Base-by-base conservation (phyloP, 768 basidiomycete genomes). In the Chalciporus pseudorubinellus region DNA sequence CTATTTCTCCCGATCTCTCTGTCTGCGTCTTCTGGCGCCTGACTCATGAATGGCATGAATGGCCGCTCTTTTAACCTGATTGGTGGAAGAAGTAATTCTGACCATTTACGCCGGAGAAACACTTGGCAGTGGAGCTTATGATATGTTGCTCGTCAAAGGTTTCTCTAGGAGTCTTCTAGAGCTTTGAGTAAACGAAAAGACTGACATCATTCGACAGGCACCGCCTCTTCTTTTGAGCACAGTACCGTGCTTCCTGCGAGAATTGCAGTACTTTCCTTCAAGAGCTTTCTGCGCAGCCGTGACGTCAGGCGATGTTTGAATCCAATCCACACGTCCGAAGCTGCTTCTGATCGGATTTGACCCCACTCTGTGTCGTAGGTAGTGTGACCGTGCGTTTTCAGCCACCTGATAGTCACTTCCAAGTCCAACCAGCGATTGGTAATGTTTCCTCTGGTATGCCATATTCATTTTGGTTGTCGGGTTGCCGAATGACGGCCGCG, bases 131-230 rank as follows among this genome's bases (percentile, higher is more conserved):
- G 56, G 56, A 55, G 48, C 46, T 61, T 58, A 50, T 55, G 39
- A 45, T 52, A 44, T 44, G 46, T 52, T 16, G 39, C 44, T 40
- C 16, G 34, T 36, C 8, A 11, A 31, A 11, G 29, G 29, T 31
- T 31, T 31, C 29, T 13, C 45, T 31, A 42, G 46, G 39, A 44
- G 50, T 49, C 51, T 53, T 57, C 55, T 51, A 21, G 48, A 29
- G 51, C 44, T 52, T 63, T 48, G 40, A 44, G 56, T 39, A 11
- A 22, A 47, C 46, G 53, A 55, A 46, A 46, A 33, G 13, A 44
- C 51, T 67, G 63, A 60, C 61, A 56, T 63, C 61, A 64, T 64
- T 39, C 42, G 50, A 58, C 50, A 60, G 48, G 43, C 50, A 65
- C 56, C 20, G 56, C 61, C 44, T 51, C 51, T 45, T 39, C 24